These are phyloP conservation scores for Fusarium circinatum DNA, from an alignment of 2,329 filamentous ascomycete species.

Conservation along the genomic window DNA sequence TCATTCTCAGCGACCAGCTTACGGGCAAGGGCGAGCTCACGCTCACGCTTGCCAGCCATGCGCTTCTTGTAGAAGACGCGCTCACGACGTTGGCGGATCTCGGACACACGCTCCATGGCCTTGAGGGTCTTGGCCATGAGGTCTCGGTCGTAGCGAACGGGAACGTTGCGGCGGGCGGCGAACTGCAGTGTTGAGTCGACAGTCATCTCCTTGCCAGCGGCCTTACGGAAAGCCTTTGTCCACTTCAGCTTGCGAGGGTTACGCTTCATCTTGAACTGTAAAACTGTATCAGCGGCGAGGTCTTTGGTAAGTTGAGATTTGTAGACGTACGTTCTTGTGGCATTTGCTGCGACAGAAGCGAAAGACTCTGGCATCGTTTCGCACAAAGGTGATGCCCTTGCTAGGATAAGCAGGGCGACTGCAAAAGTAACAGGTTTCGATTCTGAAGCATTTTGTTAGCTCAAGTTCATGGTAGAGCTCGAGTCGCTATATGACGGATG, in stretches of 20 bases:
- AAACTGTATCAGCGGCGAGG: constrained; percentile 11
- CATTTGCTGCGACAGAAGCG: constrained; percentile 70
- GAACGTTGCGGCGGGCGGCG: constrained; percentile 90
- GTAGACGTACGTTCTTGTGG: constrained; percentile 64
- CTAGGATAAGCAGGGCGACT: constrained; percentile 62
- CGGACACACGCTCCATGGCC: constrained; percentile 89
- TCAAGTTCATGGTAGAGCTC: constrained; percentile 5
- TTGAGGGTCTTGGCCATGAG: constrained; percentile 87
- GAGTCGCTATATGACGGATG: constrained; percentile 3
- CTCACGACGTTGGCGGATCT: constrained; percentile 86
- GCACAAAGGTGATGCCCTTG: constrained; percentile 65
- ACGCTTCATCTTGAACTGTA: constrained; percentile 94
- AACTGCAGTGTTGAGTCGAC: constrained; percentile 96
- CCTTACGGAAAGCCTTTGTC: constrained; percentile 91
- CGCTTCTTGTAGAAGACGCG: constrained; percentile 93
- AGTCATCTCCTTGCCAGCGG: constrained; percentile 84
- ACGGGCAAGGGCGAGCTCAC: constrained; percentile 80
- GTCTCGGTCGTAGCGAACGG: constrained; percentile 94
- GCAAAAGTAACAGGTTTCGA: constrained; percentile 60
- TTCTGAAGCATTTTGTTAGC: constrained; percentile 46
- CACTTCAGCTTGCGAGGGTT: constrained; percentile 97
- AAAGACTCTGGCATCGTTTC: constrained; percentile 64
- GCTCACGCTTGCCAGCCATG: constrained; percentile 89
- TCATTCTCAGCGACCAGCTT: constrained; percentile 92
- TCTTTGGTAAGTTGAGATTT: not conserved